phyloP scores from a whole-genome alignment of 176 grass and related monocot genomes.

The Bonia amplexicaulis region DNA sequence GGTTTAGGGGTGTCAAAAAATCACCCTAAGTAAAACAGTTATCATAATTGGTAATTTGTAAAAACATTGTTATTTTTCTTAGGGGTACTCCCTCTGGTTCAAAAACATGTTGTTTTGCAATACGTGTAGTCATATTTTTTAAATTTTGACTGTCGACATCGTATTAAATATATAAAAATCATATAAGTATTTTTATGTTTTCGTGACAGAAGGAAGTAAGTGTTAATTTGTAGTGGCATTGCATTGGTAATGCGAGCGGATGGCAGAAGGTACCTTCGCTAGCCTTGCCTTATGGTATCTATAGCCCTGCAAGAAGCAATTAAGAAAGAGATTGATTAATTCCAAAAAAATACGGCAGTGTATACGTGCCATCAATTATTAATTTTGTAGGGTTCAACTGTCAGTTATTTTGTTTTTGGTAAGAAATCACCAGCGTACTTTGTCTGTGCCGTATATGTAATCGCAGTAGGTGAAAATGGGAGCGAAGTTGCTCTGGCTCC shows the following conservation, averaged over 20 bases:
- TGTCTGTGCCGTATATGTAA: not conserved
- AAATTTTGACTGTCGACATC: too few species aligned
- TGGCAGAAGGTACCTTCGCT: not conserved
- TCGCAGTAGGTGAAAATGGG: not conserved
- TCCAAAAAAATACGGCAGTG: too few species aligned
- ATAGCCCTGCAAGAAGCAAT: not conserved
- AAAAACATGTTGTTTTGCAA: too few species aligned
- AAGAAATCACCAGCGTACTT: not conserved
- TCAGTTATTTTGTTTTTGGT: not conserved
- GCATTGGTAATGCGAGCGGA: not conserved
- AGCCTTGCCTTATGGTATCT: not conserved
- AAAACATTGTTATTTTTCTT: too few species aligned
- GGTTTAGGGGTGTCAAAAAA: not conserved
- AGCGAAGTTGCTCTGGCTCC: not conserved
- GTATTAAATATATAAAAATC: too few species aligned
- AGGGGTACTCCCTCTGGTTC: too few species aligned
- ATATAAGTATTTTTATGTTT: too few species aligned
- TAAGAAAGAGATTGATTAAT: not conserved
- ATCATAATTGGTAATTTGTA: not conserved
- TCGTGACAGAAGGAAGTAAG: too few species aligned
- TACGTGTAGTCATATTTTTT: too few species aligned
- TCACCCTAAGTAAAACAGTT: not conserved
- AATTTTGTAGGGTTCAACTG: not conserved
- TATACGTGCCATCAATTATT: not conserved
- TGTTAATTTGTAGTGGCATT: not conserved